These are phyloP conservation scores for Termitomyces sp. DNA, from an alignment of 768 basidiomycete species.

Conservation along the genomic window DNA sequence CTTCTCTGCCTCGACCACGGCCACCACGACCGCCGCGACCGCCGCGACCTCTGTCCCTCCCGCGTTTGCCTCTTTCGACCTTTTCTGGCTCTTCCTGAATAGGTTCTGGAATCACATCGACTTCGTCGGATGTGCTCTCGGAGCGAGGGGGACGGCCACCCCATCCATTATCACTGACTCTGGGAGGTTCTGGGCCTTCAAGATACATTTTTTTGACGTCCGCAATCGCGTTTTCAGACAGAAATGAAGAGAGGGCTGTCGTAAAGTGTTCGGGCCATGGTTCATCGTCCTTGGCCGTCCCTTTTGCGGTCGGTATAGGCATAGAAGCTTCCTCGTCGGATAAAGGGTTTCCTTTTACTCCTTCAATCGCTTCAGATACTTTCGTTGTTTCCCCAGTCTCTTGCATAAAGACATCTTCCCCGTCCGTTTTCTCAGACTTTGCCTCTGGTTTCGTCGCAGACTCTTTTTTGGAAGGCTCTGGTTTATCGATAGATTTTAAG, in stretches of 20 bases:
- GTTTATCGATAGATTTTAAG: constrained; percentile 73
- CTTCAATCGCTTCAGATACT: constrained; percentile 7
- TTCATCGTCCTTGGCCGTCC: constrained; percentile 24
- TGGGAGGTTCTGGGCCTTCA: constrained; percentile 77
- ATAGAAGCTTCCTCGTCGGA: constrained; percentile 5
- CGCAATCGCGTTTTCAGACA: constrained; percentile 54
- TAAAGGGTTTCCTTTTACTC: constrained; percentile 5
- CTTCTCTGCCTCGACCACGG: constrained; percentile 46
- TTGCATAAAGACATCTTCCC: constrained; percentile 19
- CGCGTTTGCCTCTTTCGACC: constrained; percentile 27
- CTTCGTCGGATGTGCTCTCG: constrained; percentile 11
- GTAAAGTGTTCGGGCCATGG: constrained; percentile 68
- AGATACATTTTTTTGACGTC: constrained; percentile 70
- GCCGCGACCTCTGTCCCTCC: constrained; percentile 40
- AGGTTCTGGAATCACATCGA: constrained; percentile 13
- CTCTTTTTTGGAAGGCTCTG: constrained; percentile 48
- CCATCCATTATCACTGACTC: constrained; percentile 75
- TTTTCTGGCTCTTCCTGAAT: constrained; percentile 20
- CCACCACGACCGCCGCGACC: constrained; percentile 39
- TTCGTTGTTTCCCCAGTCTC: constrained; percentile 10
- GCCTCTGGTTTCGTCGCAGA: constrained; percentile 14
- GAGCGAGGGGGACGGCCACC: constrained; percentile 38
- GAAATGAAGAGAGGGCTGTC: constrained; percentile 51
- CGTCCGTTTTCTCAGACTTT: constrained; percentile 14
- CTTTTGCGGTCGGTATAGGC: constrained; percentile 8